Base-by-base conservation (phyloP, 2,329 filamentous ascomycete species). In the Dactylonectria macrodidyma region DNA sequence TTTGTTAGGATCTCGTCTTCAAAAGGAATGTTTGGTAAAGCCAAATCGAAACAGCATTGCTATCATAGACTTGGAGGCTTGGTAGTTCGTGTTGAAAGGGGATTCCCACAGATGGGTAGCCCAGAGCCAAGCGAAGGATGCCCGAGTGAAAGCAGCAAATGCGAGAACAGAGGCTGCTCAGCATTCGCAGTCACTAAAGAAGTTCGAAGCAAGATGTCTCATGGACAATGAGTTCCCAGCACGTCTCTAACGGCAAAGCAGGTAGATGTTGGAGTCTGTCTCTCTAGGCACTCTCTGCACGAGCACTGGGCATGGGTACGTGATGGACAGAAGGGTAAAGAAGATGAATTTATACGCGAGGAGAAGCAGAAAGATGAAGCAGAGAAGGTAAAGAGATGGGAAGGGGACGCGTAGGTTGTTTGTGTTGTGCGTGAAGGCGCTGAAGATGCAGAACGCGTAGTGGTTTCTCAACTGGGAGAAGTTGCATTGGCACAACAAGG, bases 381-480 rank as follows among this genome's bases (percentile, higher is more conserved):
- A n/a, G 11, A 33, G 33, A 47, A 22, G 19, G 8, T 22, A 11
- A 33, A 22, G 2, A 12, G 3, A 6, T 36, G 33, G 16, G 51
- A 12, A 33, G 3, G 22, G n/a, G 36, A 38, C 30, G 33, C n/a
- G 33, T 44, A 36, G 11, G 16, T n/a, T n/a, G n/a, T 12, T 16
- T 34, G 16, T 44, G 41, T n/a, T 44, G 41, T n/a, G 41, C 14
- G 41, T 8, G 6, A n/a, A n/a, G 41, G n/a, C 7, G 30, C 30
- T 34, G 30, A 33, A n/a, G 30, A 36, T 52, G 50, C n/a, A 38
- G 33, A 11, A 54, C 51, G 51, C 51, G 30, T 54, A n/a, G 22
- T 11, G 33, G 51, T 24, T 5, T 22, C 22, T 47, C 46, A 24
- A 19, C 10, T 47, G 12, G 46, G 51, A n/a, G 22, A 54, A 38